These are phyloP conservation scores for Westerdykella sp. DNA, from an alignment of 2,329 filamentous ascomycete genomes.

Conservation along the genomic window DNA sequence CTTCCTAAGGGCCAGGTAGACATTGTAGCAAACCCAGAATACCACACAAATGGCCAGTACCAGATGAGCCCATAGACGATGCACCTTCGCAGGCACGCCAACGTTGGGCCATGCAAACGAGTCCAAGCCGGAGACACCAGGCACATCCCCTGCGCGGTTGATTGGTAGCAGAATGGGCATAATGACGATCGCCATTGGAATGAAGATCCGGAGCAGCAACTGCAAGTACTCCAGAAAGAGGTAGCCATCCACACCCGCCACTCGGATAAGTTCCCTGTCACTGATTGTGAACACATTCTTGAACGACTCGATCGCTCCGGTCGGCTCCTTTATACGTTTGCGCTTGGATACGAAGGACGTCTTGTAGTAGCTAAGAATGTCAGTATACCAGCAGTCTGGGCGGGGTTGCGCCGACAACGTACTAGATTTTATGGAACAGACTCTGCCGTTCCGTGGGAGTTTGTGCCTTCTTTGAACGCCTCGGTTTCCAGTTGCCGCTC, in stretches of 20 bases:
- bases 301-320: slow-evolving; percentile 33
- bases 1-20: slow-evolving; percentile 76
- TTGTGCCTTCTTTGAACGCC: slow-evolving; percentile 14
- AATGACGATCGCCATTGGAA: slow-evolving; percentile 71
- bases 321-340: slow-evolving; percentile 30
- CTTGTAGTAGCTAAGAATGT: slow-evolving; percentile 33
- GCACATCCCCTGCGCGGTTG: slow-evolving; percentile 65
- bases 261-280: slow-evolving; percentile 82
- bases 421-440: slow-evolving; percentile 36
- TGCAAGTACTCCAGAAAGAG: slow-evolving; percentile 91
- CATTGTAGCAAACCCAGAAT: slow-evolving; percentile 77
- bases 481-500: slow-evolving; percentile 35
- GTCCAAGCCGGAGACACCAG: slow-evolving; percentile 55
- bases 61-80: slow-evolving; percentile 78
- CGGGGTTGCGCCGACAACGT: slow-evolving; percentile 6
- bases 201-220: slow-evolving; percentile 83
- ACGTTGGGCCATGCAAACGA: slow-evolving; percentile 85
- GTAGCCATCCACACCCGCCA: slow-evolving; percentile 93
- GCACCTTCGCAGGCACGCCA: slow-evolving; percentile 51
- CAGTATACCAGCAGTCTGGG: slow-evolving; percentile 6
- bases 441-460: slow-evolving; percentile 25
- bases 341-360: slow-evolving; percentile 34
- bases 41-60: slow-evolving; percentile 72
- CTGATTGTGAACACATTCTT: slow-evolving; percentile 57
- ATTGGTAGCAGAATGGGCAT: slow-evolving; percentile 81